Conservation (phyloP, 768 basidiomycete genomes). For the Boletus rufocinnamomeus region DNA sequence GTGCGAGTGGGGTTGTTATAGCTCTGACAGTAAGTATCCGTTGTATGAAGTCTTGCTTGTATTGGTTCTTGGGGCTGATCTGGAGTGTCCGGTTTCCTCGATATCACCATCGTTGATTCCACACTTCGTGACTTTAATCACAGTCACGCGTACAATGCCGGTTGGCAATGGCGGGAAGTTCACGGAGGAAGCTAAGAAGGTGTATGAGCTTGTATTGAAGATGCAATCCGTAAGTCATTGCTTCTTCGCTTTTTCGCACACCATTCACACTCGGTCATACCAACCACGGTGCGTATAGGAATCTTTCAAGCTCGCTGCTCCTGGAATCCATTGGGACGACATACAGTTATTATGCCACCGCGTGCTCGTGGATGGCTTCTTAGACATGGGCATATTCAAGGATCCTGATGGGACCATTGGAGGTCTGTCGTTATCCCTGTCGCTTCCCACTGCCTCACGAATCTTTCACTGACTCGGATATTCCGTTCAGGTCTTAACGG, state of each 20-base stretch:
- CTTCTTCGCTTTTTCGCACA: background rate
- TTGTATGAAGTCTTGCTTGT: background rate
- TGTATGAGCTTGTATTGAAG: conserved; percentile 83
- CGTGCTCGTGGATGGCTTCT: conserved; percentile 78
- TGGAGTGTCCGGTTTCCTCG: background rate
- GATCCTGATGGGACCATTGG: conserved; percentile 46
- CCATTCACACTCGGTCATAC: background rate
- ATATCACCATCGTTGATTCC: background rate
- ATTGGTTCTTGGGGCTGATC: background rate
- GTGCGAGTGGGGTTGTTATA: conserved; percentile 81
- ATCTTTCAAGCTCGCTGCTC: conserved; percentile 67
- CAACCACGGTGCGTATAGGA: conserved; percentile 44
- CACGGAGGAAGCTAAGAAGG: conserved; percentile 73
- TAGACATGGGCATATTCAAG: conserved; percentile 84
- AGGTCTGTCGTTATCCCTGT: conserved; percentile 10
- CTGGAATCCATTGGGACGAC: conserved; percentile 88
- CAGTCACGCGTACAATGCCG: conserved; percentile 80
- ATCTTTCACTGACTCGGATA: background rate
- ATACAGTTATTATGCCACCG: conserved; percentile 84
- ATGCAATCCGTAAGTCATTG: conserved; percentile 75
- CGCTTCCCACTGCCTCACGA: background rate
- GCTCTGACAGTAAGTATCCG: conserved; percentile 53
- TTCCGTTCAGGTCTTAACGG: conserved; percentile 3
- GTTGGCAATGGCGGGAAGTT: conserved; percentile 95
- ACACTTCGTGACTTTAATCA: conserved; percentile 41